Conservation (phyloP, 192 early-diverging fungal genomes). For the Umbelopsis sp. region DNA sequence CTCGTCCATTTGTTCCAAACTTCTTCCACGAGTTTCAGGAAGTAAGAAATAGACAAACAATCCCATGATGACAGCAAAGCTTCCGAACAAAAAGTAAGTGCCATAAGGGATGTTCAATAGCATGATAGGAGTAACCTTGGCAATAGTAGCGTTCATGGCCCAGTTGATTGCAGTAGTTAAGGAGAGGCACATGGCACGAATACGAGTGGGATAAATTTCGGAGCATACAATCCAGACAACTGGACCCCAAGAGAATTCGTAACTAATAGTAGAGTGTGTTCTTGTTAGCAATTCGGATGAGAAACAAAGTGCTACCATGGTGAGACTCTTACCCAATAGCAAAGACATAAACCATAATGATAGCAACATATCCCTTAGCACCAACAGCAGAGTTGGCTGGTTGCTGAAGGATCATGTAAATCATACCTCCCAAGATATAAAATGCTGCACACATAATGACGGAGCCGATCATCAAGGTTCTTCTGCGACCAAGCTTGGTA, state of each 20-base stretch:
- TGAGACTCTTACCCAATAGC: constrained; percentile 22
- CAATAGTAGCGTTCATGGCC: constrained; percentile 72
- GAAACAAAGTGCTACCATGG: constrained; percentile 5
- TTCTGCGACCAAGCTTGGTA: constrained; percentile 38
- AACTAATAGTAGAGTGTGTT: constrained; percentile 58
- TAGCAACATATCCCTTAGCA: constrained; percentile 34
- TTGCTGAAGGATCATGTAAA: constrained; percentile 23
- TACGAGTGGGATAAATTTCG: constrained; percentile 78
- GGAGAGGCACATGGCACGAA: constrained; percentile 72
- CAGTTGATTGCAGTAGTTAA: constrained; percentile 77
- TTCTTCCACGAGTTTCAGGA: constrained; percentile 77
- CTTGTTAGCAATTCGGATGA: neutral
- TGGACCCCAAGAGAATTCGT: constrained; percentile 81
- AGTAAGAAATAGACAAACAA: constrained; percentile 67
- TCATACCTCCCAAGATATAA: constrained; percentile 36
- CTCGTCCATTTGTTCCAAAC: constrained; percentile 86
- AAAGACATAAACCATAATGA: constrained; percentile 33
- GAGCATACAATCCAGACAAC: constrained; percentile 77
- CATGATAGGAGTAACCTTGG: constrained; percentile 65
- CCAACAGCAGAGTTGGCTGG: constrained; percentile 2
- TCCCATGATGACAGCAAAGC: constrained; percentile 56
- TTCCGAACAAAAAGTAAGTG: constrained; percentile 68
- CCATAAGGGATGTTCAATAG: constrained; percentile 59
- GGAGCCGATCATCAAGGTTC: constrained; percentile 38
- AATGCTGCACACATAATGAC: constrained; percentile 27